phyloP scores from a whole-genome alignment of 2,329 filamentous ascomycete species.

The Cadophora luteo-olivacea region DNA sequence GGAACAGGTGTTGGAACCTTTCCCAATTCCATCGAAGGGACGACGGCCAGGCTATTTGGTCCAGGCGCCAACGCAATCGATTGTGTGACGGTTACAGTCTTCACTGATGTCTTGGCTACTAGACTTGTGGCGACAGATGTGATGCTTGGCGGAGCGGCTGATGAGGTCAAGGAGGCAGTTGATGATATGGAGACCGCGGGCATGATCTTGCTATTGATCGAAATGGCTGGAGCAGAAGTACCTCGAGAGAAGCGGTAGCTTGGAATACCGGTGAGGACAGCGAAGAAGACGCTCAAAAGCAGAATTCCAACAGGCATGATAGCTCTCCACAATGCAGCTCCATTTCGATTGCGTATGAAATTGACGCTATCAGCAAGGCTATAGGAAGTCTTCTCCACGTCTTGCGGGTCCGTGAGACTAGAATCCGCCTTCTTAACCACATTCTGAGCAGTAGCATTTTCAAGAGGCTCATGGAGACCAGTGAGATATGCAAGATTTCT shows the following conservation, averaged over 20 bases:
- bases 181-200: constrained; percentile 36
- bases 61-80: constrained; percentile 45
- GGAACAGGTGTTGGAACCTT: constrained; percentile 35
- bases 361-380: constrained; percentile 32
- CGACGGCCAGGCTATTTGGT: constrained; percentile 48
- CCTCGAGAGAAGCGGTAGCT: constrained; percentile 35
- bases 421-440: constrained; percentile 25
- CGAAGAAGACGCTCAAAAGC: constrained; percentile 36
- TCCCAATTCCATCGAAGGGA: constrained; percentile 49
- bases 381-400: constrained; percentile 36
- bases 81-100: constrained; percentile 44
- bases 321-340: constrained; percentile 36
- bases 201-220: constrained; percentile 44
- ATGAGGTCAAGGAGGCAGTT: constrained; percentile 20
- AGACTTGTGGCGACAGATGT: constrained; percentile 39
- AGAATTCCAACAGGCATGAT: constrained; percentile 38
- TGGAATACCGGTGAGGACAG: constrained; percentile 34
- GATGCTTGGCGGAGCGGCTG: constrained; percentile 25
- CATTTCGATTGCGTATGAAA: constrained; percentile 31
- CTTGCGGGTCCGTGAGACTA: constrained; percentile 21
- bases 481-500: constrained; percentile 58
- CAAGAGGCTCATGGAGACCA: constrained; percentile 40
- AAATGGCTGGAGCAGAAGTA: constrained; percentile 39
- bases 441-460: constrained; percentile 13
- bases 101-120: constrained; percentile 39